Evolutionary conservation across 2,329 filamentous ascomycete genomes (phyloP).

Genomic region (Nemania diffusa): DNA sequence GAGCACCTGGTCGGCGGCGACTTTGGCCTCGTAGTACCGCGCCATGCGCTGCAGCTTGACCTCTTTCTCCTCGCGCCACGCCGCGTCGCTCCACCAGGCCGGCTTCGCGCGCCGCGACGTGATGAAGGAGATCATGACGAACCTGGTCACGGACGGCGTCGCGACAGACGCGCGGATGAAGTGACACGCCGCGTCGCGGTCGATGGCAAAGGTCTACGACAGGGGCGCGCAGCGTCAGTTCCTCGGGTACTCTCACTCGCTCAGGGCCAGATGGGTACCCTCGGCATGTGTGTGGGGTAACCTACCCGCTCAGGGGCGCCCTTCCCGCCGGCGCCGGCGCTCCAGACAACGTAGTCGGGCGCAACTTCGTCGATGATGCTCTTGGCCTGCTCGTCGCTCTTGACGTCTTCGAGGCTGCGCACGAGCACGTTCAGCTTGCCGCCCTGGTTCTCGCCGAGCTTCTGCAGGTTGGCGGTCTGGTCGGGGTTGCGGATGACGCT

Average conservation of each 20-base stretch:
- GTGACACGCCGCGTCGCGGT: slow-evolving; percentile 69
- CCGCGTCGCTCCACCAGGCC: slow-evolving; percentile 63
- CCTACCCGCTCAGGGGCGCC: slow-evolving; percentile 62
- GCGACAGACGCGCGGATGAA: slow-evolving; percentile 69
- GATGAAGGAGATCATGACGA: slow-evolving; percentile 72
- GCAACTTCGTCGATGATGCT: slow-evolving; percentile 69
- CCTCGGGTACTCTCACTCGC: no score
- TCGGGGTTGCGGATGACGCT: slow-evolving; percentile 79
- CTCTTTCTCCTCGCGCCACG: slow-evolving; percentile 56
- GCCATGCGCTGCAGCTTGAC: slow-evolving; percentile 57
- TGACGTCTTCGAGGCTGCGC: slow-evolving; percentile 76
- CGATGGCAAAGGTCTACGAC: slow-evolving; percentile 31
- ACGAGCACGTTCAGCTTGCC: slow-evolving; percentile 77
- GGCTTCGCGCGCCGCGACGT: slow-evolving; percentile 63
- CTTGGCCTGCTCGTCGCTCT: slow-evolving; percentile 69
- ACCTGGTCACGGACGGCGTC: slow-evolving; percentile 65
- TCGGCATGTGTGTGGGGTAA: background rate
- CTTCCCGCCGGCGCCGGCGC: slow-evolving; percentile 71
- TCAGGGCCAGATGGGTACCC: no score
- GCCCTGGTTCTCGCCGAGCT: slow-evolving; percentile 66
- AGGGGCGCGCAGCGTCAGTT: background rate
- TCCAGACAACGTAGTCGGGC: slow-evolving; percentile 75
- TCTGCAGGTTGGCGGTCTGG: slow-evolving; percentile 72
- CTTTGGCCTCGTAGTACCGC: slow-evolving; percentile 69
- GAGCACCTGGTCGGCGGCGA: slow-evolving; percentile 67